Evolutionary conservation across 2,329 filamentous ascomycete genomes (phyloP), one percentile per base, ranked within the genome.

Genomic region (Sporothrix curviconia): DNA sequence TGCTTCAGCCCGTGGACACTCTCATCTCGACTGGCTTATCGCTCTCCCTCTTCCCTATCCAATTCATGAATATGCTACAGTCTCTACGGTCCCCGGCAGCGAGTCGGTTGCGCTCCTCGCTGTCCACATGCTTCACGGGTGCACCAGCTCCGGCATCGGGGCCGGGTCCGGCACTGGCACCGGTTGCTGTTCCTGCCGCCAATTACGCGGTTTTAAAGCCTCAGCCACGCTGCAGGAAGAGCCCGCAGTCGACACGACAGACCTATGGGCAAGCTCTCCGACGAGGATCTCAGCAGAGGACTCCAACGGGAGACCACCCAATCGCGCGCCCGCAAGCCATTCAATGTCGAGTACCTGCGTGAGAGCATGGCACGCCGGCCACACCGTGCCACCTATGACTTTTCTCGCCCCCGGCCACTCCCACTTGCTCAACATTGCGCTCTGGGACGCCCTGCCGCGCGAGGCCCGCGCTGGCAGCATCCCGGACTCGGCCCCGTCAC

Each of bases 351-450:
- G n/a, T 56, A 56, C 22, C 24, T 64, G 4, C 51, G 57, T 17
- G 51, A 43, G 7, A 50, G 46, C 30, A 55, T 65, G 59, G 17
- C 36, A 5, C 57, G 56, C 7, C 62, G 64, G 22, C 63, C 61
- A 15, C 30, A 60, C 22, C 75, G 72, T 60, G 59, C 69, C 62
- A 74, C 75, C 58, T 68, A 67, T 22, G 77, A 80, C 66, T 69
- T 71, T n/a, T 60, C 70, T 80, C 46, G 77, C 79, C 34, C 81
- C 84, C 0, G 84, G 80, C 56, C 79, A 77, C 28, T 86, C 84
- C 0, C 76, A 85, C 70, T 82, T 89, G 46, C 79, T 95, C 47
- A 76, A 78, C 62, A 74, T 83, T 30, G 79, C 84, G 8, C 78
- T 92, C 1, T 60, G 63, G 57, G 56, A 66, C 66, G 36, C 59